Evolutionary conservation across 2,329 filamentous ascomycete genomes (phyloP).

Genomic region (Chrysoporthe cubensis): DNA sequence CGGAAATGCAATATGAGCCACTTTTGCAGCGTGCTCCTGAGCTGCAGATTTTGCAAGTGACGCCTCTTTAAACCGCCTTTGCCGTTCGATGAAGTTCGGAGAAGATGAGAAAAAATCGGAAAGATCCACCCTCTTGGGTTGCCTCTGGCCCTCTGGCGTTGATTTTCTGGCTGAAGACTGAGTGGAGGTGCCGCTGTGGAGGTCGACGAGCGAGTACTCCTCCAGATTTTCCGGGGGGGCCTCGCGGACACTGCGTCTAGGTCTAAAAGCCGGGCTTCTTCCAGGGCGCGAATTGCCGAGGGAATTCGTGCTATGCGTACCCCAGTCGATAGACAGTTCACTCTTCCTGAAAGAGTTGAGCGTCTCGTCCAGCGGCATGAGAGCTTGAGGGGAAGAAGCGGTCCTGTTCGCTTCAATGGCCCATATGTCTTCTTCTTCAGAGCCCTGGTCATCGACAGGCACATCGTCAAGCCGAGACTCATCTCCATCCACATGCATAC

Average conservation of each 20-base stretch:
- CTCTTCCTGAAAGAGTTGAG: slow-evolving; percentile 36
- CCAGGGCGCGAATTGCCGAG: slow-evolving; percentile 9
- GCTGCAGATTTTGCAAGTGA: slow-evolving; percentile 11
- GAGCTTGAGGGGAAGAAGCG: slow-evolving; percentile 37
- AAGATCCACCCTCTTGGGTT: slow-evolving; percentile 49
- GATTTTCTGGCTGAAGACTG: slow-evolving; percentile 38
- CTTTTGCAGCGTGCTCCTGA: neutral
- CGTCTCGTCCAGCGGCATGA: slow-evolving; percentile 29
- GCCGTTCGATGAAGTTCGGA: slow-evolving; percentile 31
- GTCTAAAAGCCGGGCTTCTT: slow-evolving; percentile 16
- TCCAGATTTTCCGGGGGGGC: slow-evolving; percentile 19
- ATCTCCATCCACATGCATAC: slow-evolving; percentile 20
- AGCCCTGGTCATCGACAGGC: slow-evolving; percentile 28
- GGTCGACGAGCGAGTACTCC: slow-evolving; percentile 27
- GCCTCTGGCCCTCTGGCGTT: slow-evolving; percentile 34
- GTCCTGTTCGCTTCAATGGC: slow-evolving; percentile 59
- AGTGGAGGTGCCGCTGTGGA: slow-evolving; percentile 30
- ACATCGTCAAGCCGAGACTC: slow-evolving; percentile 19
- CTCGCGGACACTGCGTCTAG: slow-evolving; percentile 13
- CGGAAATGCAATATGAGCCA: slow-evolving; percentile 4
- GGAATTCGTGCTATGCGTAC: slow-evolving; percentile 26
- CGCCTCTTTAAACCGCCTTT: slow-evolving; percentile 23
- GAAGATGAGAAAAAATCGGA: slow-evolving; percentile 64
- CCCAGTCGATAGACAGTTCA: slow-evolving; percentile 35
- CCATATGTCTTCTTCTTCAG: slow-evolving; percentile 58